A percentile compares a stretch with the other conserved stretches of the same genome.
phyloP scores from a whole-genome alignment of 768 basidiomycete species.

The Astraeus odoratus region DNA sequence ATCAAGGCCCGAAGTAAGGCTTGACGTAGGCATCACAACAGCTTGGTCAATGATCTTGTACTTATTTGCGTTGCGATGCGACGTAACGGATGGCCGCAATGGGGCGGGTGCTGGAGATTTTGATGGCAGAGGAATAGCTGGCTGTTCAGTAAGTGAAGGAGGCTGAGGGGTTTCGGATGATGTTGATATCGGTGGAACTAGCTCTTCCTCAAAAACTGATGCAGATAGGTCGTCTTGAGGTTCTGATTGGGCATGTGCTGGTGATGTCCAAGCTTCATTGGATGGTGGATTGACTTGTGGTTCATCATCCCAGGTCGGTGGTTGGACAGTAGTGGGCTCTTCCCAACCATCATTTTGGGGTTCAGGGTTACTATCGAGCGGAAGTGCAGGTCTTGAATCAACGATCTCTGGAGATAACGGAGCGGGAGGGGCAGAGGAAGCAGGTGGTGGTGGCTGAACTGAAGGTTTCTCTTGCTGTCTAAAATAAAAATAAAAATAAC shows the following conservation, averaged over 20 bases:
- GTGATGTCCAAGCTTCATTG: constrained; percentile 26
- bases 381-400: constrained; percentile 22
- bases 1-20: constrained; percentile 54
- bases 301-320: constrained; percentile 70
- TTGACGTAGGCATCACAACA: constrained; percentile 69
- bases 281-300: constrained; percentile 33
- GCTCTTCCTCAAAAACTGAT: constrained; percentile 21
- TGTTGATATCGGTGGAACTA: constrained; percentile 22
- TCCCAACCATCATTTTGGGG: constrained; percentile 39
- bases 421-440: constrained; percentile 14
- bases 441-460: constrained; percentile 32
- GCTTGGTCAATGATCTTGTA: constrained; percentile 74
- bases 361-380: background rate
- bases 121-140: constrained; percentile 29
- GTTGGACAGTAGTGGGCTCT: constrained; percentile 64
- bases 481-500: background rate
- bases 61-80: constrained; percentile 52
- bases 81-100: constrained; percentile 43
- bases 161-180: constrained; percentile 15
- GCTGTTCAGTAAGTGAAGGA: constrained; percentile 21
- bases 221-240: constrained; percentile 29
- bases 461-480: constrained; percentile 64
- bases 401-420: constrained; percentile 18
- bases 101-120: constrained; percentile 40
- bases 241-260: constrained; percentile 23